These are phyloP conservation scores for Cercophora sp. DNA, from an alignment of 495 filamentous ascomycete species.

Conservation along the genomic window DNA sequence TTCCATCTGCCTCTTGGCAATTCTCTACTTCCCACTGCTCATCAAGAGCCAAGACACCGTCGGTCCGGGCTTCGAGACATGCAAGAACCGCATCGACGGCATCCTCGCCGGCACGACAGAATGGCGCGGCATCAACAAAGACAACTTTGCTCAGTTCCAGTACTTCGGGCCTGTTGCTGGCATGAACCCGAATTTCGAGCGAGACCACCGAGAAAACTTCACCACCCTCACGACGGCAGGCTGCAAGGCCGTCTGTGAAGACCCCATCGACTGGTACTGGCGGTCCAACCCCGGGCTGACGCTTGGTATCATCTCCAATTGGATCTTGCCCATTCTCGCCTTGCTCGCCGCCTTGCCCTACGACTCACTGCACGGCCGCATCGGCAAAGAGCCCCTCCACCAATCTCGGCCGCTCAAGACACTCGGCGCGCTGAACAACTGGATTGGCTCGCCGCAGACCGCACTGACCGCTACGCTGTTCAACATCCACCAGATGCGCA, in stretches of 20 bases:
- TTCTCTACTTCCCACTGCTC: too few relatives aligned
- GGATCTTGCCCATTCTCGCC: conserved; percentile 20
- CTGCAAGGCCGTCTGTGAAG: conserved; percentile 14
- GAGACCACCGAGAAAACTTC: background rate
- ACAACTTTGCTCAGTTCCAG: background rate
- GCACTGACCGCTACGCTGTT: conserved; percentile 18
- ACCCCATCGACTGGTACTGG: conserved; percentile 19
- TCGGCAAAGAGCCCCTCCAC: background rate
- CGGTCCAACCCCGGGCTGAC: background rate
- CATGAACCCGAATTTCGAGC: background rate
- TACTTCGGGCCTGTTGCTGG: background rate
- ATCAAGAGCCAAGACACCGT: background rate
- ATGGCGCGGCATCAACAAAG: background rate
- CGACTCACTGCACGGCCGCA: conserved; percentile 14
- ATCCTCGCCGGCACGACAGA: background rate
- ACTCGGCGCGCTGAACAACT: conserved; percentile 11
- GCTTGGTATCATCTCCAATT: conserved; percentile 16
- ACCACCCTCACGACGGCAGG: background rate
- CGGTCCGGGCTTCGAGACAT: background rate
- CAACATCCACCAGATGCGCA: conserved; percentile 23
- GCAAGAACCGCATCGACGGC: background rate
- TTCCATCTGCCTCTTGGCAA: too few relatives aligned
- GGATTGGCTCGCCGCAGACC: conserved; percentile 20
- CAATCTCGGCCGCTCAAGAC: conserved; percentile 1
- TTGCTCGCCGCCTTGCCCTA: conserved; percentile 17